A percentile compares a stretch with the other conserved stretches of the same genome.
These are phyloP conservation scores for Mycosphaerelloides madeirae DNA, from an alignment of 2,329 filamentous ascomycete genomes.

Conservation along the genomic window DNA sequence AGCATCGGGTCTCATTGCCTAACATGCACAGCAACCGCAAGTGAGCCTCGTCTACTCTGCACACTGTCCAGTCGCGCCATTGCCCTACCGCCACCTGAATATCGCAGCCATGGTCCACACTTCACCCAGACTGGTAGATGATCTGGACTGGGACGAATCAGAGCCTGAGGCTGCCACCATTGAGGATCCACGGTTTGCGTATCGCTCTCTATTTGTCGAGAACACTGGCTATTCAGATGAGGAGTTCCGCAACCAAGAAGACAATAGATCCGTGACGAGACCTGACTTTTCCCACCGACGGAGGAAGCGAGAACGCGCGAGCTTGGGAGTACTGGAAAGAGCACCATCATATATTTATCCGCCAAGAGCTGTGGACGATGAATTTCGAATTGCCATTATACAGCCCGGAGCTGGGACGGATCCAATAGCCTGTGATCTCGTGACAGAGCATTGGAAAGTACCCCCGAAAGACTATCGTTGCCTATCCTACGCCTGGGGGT, in stretches of 20 bases:
- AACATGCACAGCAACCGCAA: too few relatives aligned
- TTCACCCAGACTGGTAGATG: slow-evolving; percentile 24
- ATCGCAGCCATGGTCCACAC: slow-evolving; percentile 17
- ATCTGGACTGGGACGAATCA: slow-evolving; percentile 22
- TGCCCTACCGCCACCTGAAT: too few relatives aligned
- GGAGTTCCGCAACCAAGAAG: not conserved
- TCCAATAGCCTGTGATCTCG: slow-evolving; percentile 20
- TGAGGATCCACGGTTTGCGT: slow-evolving; percentile 24
- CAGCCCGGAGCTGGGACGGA: slow-evolving; percentile 20
- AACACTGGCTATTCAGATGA: not conserved
- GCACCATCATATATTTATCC: slow-evolving; percentile 20
- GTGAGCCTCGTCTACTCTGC: too few relatives aligned
- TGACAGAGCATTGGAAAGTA: slow-evolving; percentile 22
- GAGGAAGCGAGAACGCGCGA: slow-evolving; percentile 18
- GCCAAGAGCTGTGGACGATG: slow-evolving; percentile 25
- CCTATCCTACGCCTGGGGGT: slow-evolving; percentile 29
- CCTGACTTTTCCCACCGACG: slow-evolving; percentile 17
- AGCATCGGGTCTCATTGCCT: too few relatives aligned
- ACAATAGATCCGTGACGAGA: slow-evolving; percentile 20
- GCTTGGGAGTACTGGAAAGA: slow-evolving; percentile 14
- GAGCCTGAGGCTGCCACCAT: slow-evolving; percentile 14
- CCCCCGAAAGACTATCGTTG: slow-evolving; percentile 22
- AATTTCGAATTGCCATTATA: slow-evolving; percentile 24
- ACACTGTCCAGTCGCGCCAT: not conserved
- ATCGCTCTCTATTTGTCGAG: not conserved